Evolutionary conservation across 148 eudicot species (phyloP).

Genomic region (Pouteria glomerata): DNA sequence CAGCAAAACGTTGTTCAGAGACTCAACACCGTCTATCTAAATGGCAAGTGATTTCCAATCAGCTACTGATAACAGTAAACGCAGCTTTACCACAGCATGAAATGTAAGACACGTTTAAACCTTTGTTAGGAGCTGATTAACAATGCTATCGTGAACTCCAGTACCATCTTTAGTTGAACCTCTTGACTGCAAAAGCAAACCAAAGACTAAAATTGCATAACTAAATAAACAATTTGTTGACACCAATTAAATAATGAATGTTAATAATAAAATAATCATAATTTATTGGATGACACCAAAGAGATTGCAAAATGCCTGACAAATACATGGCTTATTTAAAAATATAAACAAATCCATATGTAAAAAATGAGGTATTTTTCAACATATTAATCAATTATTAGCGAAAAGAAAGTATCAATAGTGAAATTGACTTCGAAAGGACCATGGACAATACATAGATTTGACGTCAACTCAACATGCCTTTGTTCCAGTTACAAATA

Average conservation of each 20-base stretch:
- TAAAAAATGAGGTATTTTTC: neutral
- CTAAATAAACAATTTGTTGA: neutral
- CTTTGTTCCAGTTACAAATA: too few species aligned
- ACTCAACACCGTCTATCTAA: constrained; percentile 98
- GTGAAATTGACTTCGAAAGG: neutral
- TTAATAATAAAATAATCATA: neutral
- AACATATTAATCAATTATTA: constrained; percentile 1
- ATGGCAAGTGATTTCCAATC: constrained; percentile 14
- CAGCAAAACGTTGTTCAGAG: constrained; percentile 91
- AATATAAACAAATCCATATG: neutral
- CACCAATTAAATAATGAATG: neutral
- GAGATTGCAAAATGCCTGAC: neutral
- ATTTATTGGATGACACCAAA: neutral
- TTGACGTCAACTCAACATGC: too few species aligned
- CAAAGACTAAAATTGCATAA: constrained; percentile 8
- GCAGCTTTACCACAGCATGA: neutral
- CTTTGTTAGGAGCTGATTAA: constrained; percentile 96
- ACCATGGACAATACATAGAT: neutral
- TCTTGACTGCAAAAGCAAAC: constrained; percentile 58
- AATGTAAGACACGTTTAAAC: constrained; percentile 20
- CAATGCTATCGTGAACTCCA: constrained; percentile 98
- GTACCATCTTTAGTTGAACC: constrained; percentile 99
- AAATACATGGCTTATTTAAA: neutral
- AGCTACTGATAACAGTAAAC: neutral
- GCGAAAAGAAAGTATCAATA: neutral